Base-by-base conservation (phyloP, 2,329 filamentous ascomycete species). In the Claviceps pusilla region DNA sequence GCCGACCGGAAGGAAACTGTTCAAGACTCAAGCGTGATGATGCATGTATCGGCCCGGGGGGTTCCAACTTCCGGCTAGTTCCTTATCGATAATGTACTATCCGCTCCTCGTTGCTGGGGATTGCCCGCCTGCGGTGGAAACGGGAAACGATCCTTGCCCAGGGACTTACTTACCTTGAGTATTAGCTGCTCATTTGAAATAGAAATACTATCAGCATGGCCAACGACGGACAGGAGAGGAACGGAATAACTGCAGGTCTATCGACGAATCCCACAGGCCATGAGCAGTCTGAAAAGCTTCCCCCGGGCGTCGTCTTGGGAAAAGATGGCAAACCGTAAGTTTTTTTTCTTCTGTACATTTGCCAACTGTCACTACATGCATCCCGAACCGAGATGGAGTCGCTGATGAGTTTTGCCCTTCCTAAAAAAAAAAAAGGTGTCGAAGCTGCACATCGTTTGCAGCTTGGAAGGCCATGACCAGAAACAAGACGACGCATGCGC, bases 271-370 rank as follows among this genome's bases (percentile, higher is more conserved):
- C 57, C 14, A 52, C 62, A 48, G 55, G 52, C 52, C 59, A 61
- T 28, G 69, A 68, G 56, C 61, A 66, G 50, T 70, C 76, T 31
- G 78, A 78, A 64, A 79, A 75, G 63, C 69, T 86, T 35, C 79
- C 85, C 16, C 87, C 84, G 63, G 86, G 86, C 58, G 75, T 91
- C 2, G 78, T 91, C 42, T 71, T 91, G 41, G 87, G 84, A 48
- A 84, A 84, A 58, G 86, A 93, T 71, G 87, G 87, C 54, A 93
- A 93, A 70, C 87, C 87, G 87, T 91, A 71, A 74, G 85, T 71
- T 9, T 3, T 39, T 39, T 45, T 24, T 12, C n/a, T 19, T 48
- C 49, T 39, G 37, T 41, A 33, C 37, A 7, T 24, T 24, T 24
- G 24, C 24, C 24, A 24, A 2, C 43, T 47, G n/a, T 46, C 41